Percentiles rank a stretch among this genome's conserved stretches.
phyloP scores from a whole-genome alignment of 176 grass and related monocot genomes.

The Themeda triandra region DNA sequence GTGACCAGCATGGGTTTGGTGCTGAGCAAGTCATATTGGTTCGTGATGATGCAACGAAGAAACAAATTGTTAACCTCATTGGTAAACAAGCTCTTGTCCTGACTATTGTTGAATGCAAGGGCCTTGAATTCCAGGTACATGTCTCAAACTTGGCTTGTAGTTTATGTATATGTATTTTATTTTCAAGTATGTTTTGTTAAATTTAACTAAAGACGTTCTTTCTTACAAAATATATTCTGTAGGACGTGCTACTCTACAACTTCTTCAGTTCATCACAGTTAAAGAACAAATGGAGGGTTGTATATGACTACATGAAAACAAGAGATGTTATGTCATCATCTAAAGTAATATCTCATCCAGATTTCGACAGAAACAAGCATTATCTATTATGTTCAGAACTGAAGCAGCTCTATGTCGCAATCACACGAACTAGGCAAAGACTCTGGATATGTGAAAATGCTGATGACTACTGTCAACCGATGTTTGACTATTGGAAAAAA shows the following conservation, averaged over 20 bases:
- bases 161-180: conserved; percentile 6
- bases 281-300: conserved; percentile 75
- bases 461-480: conserved; percentile 60
- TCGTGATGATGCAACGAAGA: conserved; percentile 66
- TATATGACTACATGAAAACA: conserved; percentile 71
- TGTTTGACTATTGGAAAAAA: conserved; percentile 93
- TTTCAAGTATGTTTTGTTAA: background rate
- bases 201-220: background rate
- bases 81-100: conserved; percentile 82
- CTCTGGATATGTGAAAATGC: conserved; percentile 87
- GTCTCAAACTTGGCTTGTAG: background rate
- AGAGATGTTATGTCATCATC: conserved; percentile 35
- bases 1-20: conserved; percentile 59
- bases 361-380: conserved; percentile 54
- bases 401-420: conserved; percentile 94
- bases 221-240: conserved; percentile 19
- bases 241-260: conserved; percentile 89
- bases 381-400: conserved; percentile 86
- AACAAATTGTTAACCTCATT: conserved; percentile 59
- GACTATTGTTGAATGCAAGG: conserved; percentile 90
- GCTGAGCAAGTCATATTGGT: conserved; percentile 89
- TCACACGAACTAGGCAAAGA: conserved; percentile 85
- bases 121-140: conserved; percentile 86
- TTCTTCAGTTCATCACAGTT: conserved; percentile 76
- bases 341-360: conserved; percentile 38